phyloP scores from a whole-genome alignment of 108 stramenopile species.

The Skeletonema marinoi region DNA sequence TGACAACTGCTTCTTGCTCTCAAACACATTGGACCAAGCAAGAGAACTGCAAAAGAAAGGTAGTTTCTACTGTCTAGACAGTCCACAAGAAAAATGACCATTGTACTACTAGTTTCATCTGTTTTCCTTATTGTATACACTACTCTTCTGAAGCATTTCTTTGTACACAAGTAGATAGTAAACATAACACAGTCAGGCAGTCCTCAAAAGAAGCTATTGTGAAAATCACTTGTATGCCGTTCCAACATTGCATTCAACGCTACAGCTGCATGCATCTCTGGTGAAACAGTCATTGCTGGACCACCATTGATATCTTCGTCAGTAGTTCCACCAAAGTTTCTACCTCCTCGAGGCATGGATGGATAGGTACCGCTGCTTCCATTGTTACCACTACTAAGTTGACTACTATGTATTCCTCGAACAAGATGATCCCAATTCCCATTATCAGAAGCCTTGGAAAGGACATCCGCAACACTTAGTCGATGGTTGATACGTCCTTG shows the following conservation, averaged over 20 bases:
- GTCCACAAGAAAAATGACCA: too few species aligned
- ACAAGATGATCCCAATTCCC: constrained; percentile 26
- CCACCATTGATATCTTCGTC: background rate
- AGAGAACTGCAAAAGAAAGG: too few species aligned
- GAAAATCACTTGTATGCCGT: constrained; percentile 8
- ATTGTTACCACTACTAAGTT: background rate
- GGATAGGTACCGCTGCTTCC: background rate
- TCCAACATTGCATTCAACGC: constrained; percentile 36
- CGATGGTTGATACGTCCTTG: constrained; percentile 18
- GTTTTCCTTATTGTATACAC: too few species aligned
- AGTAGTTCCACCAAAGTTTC: background rate
- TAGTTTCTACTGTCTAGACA: too few species aligned
- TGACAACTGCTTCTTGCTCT: too few species aligned
- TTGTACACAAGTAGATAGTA: too few species aligned
- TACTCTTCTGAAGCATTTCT: too few species aligned
- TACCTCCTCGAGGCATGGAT: background rate
- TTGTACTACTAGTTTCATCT: too few species aligned
- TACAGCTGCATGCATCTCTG: constrained; percentile 31
- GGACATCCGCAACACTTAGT: constrained; percentile 16
- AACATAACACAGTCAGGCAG: background rate
- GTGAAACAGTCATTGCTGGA: constrained; percentile 1
- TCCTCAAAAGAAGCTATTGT: constrained; percentile 29
- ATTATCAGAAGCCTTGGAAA: constrained; percentile 10
- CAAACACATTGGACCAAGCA: too few species aligned
- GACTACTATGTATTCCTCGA: constrained; percentile 2